Evolutionary conservation across 495 filamentous ascomycete genomes (phyloP), one percentile per base, ranked within the genome.

Genomic region (Lophiostoma macrostomum): DNA sequence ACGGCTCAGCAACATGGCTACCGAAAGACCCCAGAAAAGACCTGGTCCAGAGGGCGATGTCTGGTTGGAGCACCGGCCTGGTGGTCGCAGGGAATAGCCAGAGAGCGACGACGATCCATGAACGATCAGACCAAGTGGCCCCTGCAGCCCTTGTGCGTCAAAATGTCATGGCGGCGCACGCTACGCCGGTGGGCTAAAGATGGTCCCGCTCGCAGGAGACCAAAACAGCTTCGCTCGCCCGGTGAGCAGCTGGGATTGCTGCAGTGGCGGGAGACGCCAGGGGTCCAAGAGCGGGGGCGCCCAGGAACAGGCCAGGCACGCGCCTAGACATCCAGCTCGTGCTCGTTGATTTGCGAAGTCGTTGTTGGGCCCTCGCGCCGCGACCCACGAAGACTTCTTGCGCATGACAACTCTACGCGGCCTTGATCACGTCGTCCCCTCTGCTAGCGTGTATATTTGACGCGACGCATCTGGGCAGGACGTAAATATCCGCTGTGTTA

Each of bases 101-200:
- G n/a, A 50, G 40, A 28, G 49, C 5, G 36, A n/a, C 40, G 56
- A 49, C 44, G 56, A 60, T 60, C 56, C 42, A 51, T 19, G 55
- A 2, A 45, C 37, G 27, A 40, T 43, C 29, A 48, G 23, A 30
- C 27, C 29, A 35, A 24, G n/a, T 11, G 34, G 42, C 32, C 56
- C 56, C 56, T 60, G 56, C 43, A 43, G 24, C 10, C n/a, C 22
- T 38, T 3, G 30, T 28, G 19, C 38, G 18, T 39, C 46, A 31
- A 32, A 13, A 16, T 24, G 25, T 41, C 11, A 36, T n/a, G n/a
- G n/a, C n/a, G 24, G 47, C 27, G 31, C 27, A 38, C 23, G 35
- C 39, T 25, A 14, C 44, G 51, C 42, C 51, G 50, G 50, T 44
- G 22, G 1, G 30, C 10, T 29, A 27, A 55, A 41, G 29, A 8